Evolutionary conservation across 202 grass and related monocot genomes (phyloP), one percentile per base, ranked within the genome.

Genomic region (Panicum hallii): DNA sequence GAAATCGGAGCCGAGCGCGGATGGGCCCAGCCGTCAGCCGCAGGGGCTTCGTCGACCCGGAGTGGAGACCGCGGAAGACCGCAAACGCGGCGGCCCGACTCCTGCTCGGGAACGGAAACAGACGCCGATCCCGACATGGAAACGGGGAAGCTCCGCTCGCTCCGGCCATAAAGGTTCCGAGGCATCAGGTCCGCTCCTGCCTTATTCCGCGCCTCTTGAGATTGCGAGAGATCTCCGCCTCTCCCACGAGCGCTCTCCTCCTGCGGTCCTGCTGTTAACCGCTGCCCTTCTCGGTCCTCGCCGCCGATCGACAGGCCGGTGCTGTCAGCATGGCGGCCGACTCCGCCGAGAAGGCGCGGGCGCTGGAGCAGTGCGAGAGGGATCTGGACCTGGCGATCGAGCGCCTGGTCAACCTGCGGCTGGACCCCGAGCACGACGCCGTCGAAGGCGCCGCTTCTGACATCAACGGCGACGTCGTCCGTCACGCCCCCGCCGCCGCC

Each of bases 21-120:
- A 69, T 9, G 53, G 74, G n/a, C 54, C 55, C 74, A 61, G n/a
- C 11, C 20, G 74, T 77, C 74, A 77, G 54, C 54, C 20, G 11
- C 58, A 60, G 12, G 40, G 44, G 5, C 19, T 2, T n/a, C 10
- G 17, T 41, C 17, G 71, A 74, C 0, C 17, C 15, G 47, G 23
- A 72, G 48, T 34, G 0, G 71, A 5, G 16, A 38, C 4, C 48
- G 36, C 4, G 34, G 16, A 17, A 11, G 20, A 56, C 32, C 20
- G 36, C 52, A 14, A 15, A 1, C 73, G 36, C 54, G 17, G 11
- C 1, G 20, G 38, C 11, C n/a, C 12, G 74, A 26, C 54, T 60
- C 53, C 53, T 34, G 9, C 36, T 4, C 53, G 20, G 53, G 36
- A 5, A 52, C 38, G 74, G 38, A 23, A 57, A 8, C 38, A 19